Conservation (phyloP, 129 eudicot genomes). For the Erigeron canadensis region DNA sequence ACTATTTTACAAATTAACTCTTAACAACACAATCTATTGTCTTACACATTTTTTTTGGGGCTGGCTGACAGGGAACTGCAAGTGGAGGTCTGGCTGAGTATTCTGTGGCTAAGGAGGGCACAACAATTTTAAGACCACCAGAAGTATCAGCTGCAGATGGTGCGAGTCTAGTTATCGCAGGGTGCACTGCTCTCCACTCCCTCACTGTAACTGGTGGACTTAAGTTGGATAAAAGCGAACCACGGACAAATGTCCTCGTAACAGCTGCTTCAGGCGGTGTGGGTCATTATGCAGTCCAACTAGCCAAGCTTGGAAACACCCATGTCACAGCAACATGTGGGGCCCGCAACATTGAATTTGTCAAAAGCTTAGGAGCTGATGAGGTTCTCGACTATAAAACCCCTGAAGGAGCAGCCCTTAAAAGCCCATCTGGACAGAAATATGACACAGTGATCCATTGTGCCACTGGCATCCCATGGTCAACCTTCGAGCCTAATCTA, state of each 20-base stretch:
- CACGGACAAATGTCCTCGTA: slow-evolving; percentile 49
- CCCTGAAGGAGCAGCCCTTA: slow-evolving; percentile 66
- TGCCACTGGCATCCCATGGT: slow-evolving; percentile 59
- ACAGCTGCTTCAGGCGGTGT: slow-evolving; percentile 86
- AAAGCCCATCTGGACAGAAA: slow-evolving; percentile 68
- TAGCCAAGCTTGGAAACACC: slow-evolving; percentile 70
- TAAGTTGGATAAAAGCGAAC: slow-evolving; percentile 52
- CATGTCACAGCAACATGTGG: slow-evolving; percentile 75
- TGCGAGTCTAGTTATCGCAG: slow-evolving; percentile 58
- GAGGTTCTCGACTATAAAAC: slow-evolving; percentile 73
- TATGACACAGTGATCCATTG: slow-evolving; percentile 62
- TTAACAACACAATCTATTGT: too few relatives aligned
- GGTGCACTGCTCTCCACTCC: slow-evolving; percentile 57
- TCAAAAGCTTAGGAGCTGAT: slow-evolving; percentile 67
- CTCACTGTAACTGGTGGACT: slow-evolving; percentile 48
- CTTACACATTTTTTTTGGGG: neutral
- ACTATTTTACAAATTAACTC: too few relatives aligned
- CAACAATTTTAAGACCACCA: slow-evolving; percentile 56
- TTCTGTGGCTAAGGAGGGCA: slow-evolving; percentile 48
- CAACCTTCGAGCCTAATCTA: slow-evolving; percentile 56
- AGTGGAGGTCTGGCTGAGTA: slow-evolving; percentile 80
- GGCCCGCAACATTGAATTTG: slow-evolving; percentile 65
- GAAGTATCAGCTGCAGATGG: slow-evolving; percentile 67
- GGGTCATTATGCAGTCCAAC: slow-evolving; percentile 77
- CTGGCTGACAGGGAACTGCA: slow-evolving; percentile 44